Base-by-base conservation (phyloP, 2,329 filamentous ascomycete species). In the Graphilbum ipis-grandicollis region DNA sequence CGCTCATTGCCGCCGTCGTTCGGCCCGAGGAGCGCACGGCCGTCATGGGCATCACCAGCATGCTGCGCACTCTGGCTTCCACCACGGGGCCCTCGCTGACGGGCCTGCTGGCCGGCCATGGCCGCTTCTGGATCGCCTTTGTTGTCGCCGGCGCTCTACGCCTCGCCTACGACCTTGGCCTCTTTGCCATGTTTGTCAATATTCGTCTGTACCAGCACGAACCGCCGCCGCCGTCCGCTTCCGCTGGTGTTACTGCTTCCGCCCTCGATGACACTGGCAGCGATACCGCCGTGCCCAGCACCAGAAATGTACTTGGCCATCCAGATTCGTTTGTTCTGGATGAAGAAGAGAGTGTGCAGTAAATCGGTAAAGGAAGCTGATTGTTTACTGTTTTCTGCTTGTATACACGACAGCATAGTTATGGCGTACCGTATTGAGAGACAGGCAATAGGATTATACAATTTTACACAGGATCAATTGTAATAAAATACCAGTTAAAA, bases 31-130 rank as follows among this genome's bases (percentile, higher is more conserved):
- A 80, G 52, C 59, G 75, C 2, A 80, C 75, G 1, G 75, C 73
- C 1, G 72, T 75, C n/a, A 75, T 79, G 71, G 75, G 75, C 12
- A 74, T 80, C 44, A 78, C 73, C 0, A 62, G 58, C 33, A 71
- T 71, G 48, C 41, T 78, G 21, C 59, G 73, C 7, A 79, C 72
- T 0, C 47, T 79, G 10, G 69, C 72, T 0, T 63, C 69, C 42
- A 71, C 60, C 39, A 50, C 59, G 0, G 62, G 71, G 0, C 71
- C 71, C 0, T 65, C 56, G 1, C 47, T 74, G 2, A 75, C 71
- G 0, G 71, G 71, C 0, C 43, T 65, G 0, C 50, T 76, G 13
- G 71, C 71, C 1, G 64, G 60, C 4, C 58, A 51, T 17, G 52
- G 65, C 12, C 52, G 53, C 9, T 75, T 75, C 47, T 74, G 71